A percentile compares a stretch with the other conserved stretches of the same genome.
phyloP scores from a whole-genome alignment of 208 protist species.

The Naegleria lovaniensis region DNA sequence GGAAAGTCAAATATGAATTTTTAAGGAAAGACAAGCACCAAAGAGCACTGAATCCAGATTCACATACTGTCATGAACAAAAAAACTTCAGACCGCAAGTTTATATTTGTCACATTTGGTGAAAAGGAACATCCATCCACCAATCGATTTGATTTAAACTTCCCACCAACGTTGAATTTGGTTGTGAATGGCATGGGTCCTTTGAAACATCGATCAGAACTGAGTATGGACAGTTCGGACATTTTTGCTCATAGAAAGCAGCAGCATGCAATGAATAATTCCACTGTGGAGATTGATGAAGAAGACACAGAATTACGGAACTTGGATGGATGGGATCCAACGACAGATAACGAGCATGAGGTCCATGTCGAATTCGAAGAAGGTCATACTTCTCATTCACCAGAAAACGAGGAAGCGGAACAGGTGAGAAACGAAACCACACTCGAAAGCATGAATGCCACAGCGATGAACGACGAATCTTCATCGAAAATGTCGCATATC shows the following conservation, averaged over 20 bases:
- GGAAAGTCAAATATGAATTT: background rate
- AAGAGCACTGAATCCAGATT: too few relatives aligned
- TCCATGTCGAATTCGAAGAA: too few relatives aligned
- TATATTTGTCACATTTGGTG: background rate
- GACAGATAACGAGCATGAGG: background rate
- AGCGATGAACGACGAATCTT: background rate
- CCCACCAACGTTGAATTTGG: background rate
- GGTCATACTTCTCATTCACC: too few relatives aligned
- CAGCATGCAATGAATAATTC: too few relatives aligned
- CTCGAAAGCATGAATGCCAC: too few relatives aligned
- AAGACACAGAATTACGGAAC: background rate
- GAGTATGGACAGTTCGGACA: too few relatives aligned
- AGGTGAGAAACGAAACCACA: too few relatives aligned
- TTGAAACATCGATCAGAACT: too few relatives aligned
- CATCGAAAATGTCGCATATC: background rate
- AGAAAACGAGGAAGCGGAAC: too few relatives aligned
- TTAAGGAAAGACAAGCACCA: background rate
- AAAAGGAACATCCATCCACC: background rate
- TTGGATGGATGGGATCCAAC: background rate
- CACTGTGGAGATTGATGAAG: background rate
- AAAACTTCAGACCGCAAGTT: background rate
- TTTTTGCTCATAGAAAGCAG: too few relatives aligned
- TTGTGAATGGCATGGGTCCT: background rate
- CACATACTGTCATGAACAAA: background rate
- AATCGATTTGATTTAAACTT: background rate